Evolutionary conservation across 2,329 filamentous ascomycete genomes (phyloP).

Genomic region (Exophiala sp.): DNA sequence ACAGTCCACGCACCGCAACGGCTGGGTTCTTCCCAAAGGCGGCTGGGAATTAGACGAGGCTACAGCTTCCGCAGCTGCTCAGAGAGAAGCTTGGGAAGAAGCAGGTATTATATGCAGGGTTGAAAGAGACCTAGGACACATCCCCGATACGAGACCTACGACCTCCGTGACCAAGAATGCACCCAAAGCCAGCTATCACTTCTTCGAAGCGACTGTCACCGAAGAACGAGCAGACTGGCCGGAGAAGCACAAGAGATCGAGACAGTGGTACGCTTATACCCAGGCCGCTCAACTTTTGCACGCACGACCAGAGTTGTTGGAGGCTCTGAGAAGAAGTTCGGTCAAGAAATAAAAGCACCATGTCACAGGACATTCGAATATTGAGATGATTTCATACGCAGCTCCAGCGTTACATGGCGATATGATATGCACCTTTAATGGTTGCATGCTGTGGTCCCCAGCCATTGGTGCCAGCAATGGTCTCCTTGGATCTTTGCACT

Average conservation of each 20-base stretch:
- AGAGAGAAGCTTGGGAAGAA: conserved; percentile 95
- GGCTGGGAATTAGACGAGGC: conserved; percentile 96
- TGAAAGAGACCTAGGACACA: conserved; percentile 79
- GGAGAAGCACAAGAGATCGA: conserved; percentile 84
- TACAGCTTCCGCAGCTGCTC: conserved; percentile 77
- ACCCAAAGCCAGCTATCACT: conserved; percentile 62
- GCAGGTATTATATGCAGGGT: conserved; percentile 85
- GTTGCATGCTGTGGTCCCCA: too few relatives aligned
- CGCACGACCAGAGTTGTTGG: conserved; percentile 78
- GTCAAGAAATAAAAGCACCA: conserved; percentile 46
- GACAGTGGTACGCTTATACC: conserved; percentile 82
- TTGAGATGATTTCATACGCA: too few relatives aligned
- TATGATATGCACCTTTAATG: too few relatives aligned
- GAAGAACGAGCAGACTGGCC: conserved; percentile 87
- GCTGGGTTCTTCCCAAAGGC: conserved; percentile 96
- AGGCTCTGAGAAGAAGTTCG: conserved; percentile 79
- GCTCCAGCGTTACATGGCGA: too few relatives aligned
- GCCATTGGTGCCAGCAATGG: background rate
- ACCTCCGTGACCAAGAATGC: conserved; percentile 54
- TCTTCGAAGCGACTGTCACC: conserved; percentile 78
- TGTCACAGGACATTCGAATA: conserved; percentile 2
- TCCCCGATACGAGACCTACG: conserved; percentile 70
- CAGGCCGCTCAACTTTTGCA: conserved; percentile 76
- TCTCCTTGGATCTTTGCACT: conserved; percentile 1
- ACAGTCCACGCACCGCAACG: conserved; percentile 83